These are phyloP conservation scores for Pythium sp. DNA, from an alignment of 352 stramenopile species.

Conservation along the genomic window DNA sequence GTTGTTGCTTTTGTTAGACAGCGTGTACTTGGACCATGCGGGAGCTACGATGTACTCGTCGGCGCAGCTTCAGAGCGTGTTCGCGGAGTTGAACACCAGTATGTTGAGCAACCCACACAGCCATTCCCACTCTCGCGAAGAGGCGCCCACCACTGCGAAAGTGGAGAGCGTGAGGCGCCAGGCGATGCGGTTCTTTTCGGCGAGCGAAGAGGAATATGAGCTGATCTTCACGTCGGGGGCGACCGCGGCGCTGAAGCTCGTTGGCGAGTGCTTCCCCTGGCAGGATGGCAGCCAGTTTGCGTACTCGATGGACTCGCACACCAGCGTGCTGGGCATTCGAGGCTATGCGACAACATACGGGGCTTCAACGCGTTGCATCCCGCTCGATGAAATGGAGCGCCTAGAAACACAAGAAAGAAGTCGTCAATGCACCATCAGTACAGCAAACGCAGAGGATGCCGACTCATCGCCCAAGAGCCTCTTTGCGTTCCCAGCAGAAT, in stretches of 20 bases:
- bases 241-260: slow-evolving; percentile 76
- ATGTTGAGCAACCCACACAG: slow-evolving; percentile 75
- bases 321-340: slow-evolving; percentile 68
- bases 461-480: slow-evolving; percentile 27
- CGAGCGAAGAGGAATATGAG: slow-evolving; percentile 64
- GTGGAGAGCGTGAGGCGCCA: slow-evolving; percentile 46
- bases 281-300: slow-evolving; percentile 44
- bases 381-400: slow-evolving; percentile 36
- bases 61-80: slow-evolving; percentile 52
- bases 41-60: slow-evolving; percentile 76
- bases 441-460: not conserved
- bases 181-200: slow-evolving; percentile 70
- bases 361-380: slow-evolving; percentile 30
- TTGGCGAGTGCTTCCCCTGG: slow-evolving; percentile 84
- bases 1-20: slow-evolving; percentile 14
- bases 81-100: slow-evolving; percentile 43
- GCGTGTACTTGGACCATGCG: slow-evolving; percentile 83
- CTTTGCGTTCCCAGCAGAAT: slow-evolving; percentile 73
- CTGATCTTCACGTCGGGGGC: slow-evolving; percentile 86
- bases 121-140: slow-evolving; percentile 16
- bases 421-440: not conserved
- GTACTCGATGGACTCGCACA: slow-evolving; percentile 67
- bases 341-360: slow-evolving; percentile 32
- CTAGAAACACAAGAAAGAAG: slow-evolving; percentile 27
- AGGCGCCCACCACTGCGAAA: slow-evolving; percentile 35